Percentiles rank a stretch among this genome's conserved stretches.
Evolutionary conservation across 306 rosid species (phyloP).

Genomic region (Cicer arietinum): DNA sequence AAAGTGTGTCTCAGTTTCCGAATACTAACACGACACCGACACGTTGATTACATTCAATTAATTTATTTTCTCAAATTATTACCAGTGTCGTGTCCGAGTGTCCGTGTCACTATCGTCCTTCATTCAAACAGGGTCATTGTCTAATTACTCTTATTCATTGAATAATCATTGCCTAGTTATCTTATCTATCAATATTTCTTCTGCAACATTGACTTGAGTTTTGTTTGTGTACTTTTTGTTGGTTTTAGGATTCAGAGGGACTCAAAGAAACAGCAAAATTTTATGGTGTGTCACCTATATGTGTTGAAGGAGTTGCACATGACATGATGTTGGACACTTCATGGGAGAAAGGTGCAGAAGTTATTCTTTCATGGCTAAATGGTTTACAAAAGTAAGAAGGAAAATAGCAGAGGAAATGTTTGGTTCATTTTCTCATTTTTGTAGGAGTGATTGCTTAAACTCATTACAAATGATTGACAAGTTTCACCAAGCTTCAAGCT

Average conservation of each 20-base stretch:
- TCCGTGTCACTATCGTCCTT: too few species aligned
- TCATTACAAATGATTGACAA: neutral
- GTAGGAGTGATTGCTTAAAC: slow-evolving; percentile 6
- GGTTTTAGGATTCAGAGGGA: slow-evolving; percentile 69
- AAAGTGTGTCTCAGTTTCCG: too few species aligned
- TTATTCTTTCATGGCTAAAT: slow-evolving; percentile 70
- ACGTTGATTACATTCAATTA: too few species aligned
- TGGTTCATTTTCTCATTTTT: slow-evolving; percentile 23
- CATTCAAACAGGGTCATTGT: neutral
- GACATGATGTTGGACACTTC: slow-evolving; percentile 88
- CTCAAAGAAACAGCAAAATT: slow-evolving; percentile 75
- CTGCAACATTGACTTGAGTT: slow-evolving; percentile 20
- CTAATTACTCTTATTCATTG: slow-evolving; percentile 4
- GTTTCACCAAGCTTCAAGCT: slow-evolving; percentile 24
- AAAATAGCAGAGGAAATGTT: slow-evolving; percentile 20
- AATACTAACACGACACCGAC: too few species aligned
- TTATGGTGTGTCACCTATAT: slow-evolving; percentile 64
- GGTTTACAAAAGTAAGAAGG: slow-evolving; percentile 41
- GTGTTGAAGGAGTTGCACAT: slow-evolving; percentile 73
- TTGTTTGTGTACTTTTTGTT: slow-evolving; percentile 5
- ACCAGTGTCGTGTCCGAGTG: too few species aligned
- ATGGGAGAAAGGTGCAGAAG: slow-evolving; percentile 79
- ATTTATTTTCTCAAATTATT: too few species aligned
- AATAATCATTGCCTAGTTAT: slow-evolving; percentile 1
- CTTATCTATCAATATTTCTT: slow-evolving; percentile 13